Evolutionary conservation across 495 filamentous ascomycete genomes (phyloP), one percentile per base, ranked within the genome.

Genomic region (Talaromyces stipitatus): DNA sequence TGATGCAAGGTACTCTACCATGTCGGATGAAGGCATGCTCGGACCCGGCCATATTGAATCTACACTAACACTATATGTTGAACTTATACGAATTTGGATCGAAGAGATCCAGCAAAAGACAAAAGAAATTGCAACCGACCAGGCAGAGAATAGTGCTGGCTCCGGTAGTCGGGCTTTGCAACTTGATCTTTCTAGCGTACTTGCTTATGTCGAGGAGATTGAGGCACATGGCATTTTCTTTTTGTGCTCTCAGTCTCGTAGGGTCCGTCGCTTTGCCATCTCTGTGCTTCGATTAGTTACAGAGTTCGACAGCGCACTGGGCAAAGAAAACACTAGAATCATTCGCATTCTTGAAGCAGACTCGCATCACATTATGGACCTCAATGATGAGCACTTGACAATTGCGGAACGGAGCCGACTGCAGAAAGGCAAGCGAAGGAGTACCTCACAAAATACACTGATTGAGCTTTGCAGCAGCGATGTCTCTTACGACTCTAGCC

Each of bases 191-290:
- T 94, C 91, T 1, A 87, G 84, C 54, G 85, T 95, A 12, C 88
- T 90, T 72, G 89, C 89, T 4, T 88, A 97, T 60, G 91, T 97
- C 14, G 95, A 99, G 61, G 92, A 97, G 64, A 88, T 97, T 38
- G 94, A 99, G 66, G 92, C 92, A 16, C 92, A 97, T 67, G 94
- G 95, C 1, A 70, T 99, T n/a, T 97, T 99, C 77, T 97, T 99
- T 67, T 71, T 99, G 4, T 97, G 95, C 67, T 97, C 94, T 0
- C 95, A 97, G 60, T 97, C 94, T 9, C 80, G 89, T 56, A 81
- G 85, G 33, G 94, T 99, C 23, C 83, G 94, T 30, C 80, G 89
- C 38, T 92, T 92, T 66, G 95, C 94, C 2, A 89, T 99, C 41
- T 95, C 86, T 3, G 95, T 97, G 2, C 75, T 99, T 16, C 87